Conservation (phyloP, 305 asterid genomes). For the Fraxinus xanthoxyloides region DNA sequence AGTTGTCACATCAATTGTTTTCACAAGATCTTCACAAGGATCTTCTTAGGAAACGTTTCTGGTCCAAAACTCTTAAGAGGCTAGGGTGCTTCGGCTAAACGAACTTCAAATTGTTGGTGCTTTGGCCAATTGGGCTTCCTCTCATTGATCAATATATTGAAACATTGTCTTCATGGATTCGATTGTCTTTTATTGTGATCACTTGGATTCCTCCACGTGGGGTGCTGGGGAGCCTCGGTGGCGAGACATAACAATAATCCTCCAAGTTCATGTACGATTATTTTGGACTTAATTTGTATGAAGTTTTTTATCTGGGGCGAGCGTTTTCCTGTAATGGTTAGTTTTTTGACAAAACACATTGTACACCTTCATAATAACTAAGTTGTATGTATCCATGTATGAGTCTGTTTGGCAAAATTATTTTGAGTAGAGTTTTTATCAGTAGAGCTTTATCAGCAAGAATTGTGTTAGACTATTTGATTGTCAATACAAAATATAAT, state of each 20-base stretch:
- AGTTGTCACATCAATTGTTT: background rate
- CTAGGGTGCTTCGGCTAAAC: background rate
- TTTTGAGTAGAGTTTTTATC: background rate
- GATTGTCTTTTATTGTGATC: background rate
- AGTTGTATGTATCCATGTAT: background rate
- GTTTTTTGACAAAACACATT: too few species aligned
- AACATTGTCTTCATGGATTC: background rate
- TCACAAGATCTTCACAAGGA: background rate
- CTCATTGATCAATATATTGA: too few species aligned
- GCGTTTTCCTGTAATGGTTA: too few species aligned
- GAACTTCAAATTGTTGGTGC: background rate
- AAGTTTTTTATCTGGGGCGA: too few species aligned
- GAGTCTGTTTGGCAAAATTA: too few species aligned
- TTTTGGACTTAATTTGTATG: too few species aligned
- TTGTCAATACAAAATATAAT: too few species aligned
- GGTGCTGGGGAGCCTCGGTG: background rate
- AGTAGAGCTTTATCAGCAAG: background rate
- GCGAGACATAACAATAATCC: background rate
- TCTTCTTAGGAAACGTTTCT: background rate
- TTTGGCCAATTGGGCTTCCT: background rate
- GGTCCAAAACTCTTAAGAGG: background rate
- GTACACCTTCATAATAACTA: background rate
- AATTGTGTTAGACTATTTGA: background rate
- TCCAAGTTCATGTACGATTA: too few species aligned
- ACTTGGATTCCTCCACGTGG: background rate